Evolutionary conservation across 768 basidiomycete species (phyloP).

Genomic region (Mycena crocata): DNA sequence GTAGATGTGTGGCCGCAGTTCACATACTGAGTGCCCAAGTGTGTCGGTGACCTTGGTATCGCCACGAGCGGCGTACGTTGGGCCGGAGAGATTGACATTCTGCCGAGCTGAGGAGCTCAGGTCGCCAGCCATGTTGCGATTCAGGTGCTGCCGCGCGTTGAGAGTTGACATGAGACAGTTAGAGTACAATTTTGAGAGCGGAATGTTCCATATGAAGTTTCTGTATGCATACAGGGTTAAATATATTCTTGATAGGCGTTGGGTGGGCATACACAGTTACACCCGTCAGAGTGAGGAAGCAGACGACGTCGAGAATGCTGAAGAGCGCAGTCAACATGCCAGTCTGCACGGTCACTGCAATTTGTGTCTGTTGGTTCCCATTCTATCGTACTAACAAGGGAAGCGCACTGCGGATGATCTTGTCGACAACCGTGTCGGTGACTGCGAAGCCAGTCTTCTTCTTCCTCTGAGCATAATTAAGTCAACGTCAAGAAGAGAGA

Average conservation of each 20-base stretch:
- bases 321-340: conserved; percentile 52
- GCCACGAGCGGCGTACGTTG: too few relatives aligned
- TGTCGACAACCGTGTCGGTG: conserved; percentile 52
- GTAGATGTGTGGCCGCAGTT: too few relatives aligned
- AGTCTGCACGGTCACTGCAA: conserved; percentile 53
- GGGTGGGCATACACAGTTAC: neutral
- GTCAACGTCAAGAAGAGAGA: conserved; percentile 45
- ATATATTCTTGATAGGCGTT: neutral
- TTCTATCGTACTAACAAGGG: neutral
- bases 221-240: conserved; percentile 19
- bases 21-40: too few relatives aligned
- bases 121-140: too few relatives aligned
- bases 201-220: conserved; percentile 45
- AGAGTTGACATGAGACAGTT: conserved; percentile 43
- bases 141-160: too few relatives aligned
- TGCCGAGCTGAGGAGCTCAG: too few relatives aligned
- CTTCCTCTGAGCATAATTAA: conserved; percentile 4
- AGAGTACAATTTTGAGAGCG: conserved; percentile 46
- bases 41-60: too few relatives aligned
- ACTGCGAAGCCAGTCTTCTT: conserved; percentile 47
- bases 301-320: conserved; percentile 35
- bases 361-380: neutral
- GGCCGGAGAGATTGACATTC: too few relatives aligned
- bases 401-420: conserved; percentile 46
- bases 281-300: neutral